Conservation (phyloP, 306 rosid species). For the Potentilla sterilis region DNA sequence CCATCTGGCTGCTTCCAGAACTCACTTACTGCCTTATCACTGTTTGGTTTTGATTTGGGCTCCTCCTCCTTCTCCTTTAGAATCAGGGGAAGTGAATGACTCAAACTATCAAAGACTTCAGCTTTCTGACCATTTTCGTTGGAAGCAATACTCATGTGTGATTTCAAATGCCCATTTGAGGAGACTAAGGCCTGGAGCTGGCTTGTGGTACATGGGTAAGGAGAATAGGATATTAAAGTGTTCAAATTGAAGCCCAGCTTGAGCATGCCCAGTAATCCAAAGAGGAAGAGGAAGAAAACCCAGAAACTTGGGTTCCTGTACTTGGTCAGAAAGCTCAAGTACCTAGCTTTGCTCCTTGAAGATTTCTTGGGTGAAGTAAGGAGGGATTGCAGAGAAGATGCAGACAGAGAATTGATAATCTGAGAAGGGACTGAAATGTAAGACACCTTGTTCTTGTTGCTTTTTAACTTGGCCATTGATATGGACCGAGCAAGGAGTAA, state of each 20-base stretch:
- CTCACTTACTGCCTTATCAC: slow-evolving; percentile 27
- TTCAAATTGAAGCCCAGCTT: slow-evolving; percentile 43
- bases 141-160: slow-evolving; percentile 25
- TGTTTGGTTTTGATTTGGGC: background rate
- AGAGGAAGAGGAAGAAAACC: slow-evolving; percentile 53
- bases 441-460: slow-evolving; percentile 53
- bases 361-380: slow-evolving; percentile 79
- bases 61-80: slow-evolving; percentile 27
- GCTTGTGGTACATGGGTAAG: slow-evolving; percentile 51
- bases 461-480: slow-evolving; percentile 71
- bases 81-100: slow-evolving; percentile 24
- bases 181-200: slow-evolving; percentile 33
- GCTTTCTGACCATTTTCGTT: slow-evolving; percentile 22
- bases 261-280: slow-evolving; percentile 64
- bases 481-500: background rate
- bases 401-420: slow-evolving; percentile 75
- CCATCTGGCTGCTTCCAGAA: slow-evolving; percentile 93
- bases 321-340: slow-evolving; percentile 21
- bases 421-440: slow-evolving; percentile 97
- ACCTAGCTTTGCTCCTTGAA: slow-evolving; percentile 38
- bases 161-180: slow-evolving; percentile 31
- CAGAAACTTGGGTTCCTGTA: slow-evolving; percentile 49
- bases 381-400: slow-evolving; percentile 83
- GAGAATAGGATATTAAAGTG: slow-evolving; percentile 40
- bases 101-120: slow-evolving; percentile 11